These are phyloP conservation scores for Candida argentea DNA, from an alignment of 805 yeast genomes.

Conservation along the genomic window DNA sequence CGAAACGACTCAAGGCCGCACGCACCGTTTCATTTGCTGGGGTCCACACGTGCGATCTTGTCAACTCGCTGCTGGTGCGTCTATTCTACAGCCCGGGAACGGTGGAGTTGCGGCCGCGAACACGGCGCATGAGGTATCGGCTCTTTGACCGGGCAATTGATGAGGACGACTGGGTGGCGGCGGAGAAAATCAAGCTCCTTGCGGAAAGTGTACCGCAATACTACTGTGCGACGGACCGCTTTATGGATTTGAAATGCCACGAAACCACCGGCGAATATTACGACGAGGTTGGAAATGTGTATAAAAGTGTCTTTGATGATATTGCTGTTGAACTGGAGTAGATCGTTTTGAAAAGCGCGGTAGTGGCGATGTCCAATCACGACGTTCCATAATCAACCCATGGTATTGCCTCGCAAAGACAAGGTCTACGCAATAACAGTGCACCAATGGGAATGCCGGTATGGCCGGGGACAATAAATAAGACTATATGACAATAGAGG, in stretches of 20 bases:
- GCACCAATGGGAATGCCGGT: too few relatives aligned
- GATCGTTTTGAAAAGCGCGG: too few relatives aligned
- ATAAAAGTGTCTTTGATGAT: background rate
- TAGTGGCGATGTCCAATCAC: too few relatives aligned
- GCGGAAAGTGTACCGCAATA: slow-evolving; percentile 8
- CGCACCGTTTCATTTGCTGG: slow-evolving; percentile 6
- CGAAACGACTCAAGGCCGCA: slow-evolving; percentile 3
- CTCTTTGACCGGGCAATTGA: slow-evolving; percentile 2
- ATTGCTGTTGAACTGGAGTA: background rate
- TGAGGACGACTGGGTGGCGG: slow-evolving; percentile 4
- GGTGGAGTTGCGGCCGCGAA: slow-evolving; percentile 4
- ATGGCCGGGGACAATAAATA: too few relatives aligned
- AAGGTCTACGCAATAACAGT: too few relatives aligned
- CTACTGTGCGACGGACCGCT: slow-evolving; percentile 11
- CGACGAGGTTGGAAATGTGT: slow-evolving; percentile 4
- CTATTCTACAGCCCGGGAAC: slow-evolving; percentile 10
- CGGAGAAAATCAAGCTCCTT: slow-evolving; percentile 4
- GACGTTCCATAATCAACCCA: background rate
- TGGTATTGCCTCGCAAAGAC: background rate
- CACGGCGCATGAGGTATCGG: slow-evolving; percentile 6
- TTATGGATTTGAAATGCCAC: slow-evolving; percentile 9
- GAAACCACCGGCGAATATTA: slow-evolving; percentile 3
- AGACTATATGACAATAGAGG: too few relatives aligned
- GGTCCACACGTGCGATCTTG: slow-evolving; percentile 9
- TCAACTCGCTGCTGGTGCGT: slow-evolving; percentile 8